Base-by-base conservation (phyloP, 108 stramenopile genomes). In the Pseudonitzschia pungens region DNA sequence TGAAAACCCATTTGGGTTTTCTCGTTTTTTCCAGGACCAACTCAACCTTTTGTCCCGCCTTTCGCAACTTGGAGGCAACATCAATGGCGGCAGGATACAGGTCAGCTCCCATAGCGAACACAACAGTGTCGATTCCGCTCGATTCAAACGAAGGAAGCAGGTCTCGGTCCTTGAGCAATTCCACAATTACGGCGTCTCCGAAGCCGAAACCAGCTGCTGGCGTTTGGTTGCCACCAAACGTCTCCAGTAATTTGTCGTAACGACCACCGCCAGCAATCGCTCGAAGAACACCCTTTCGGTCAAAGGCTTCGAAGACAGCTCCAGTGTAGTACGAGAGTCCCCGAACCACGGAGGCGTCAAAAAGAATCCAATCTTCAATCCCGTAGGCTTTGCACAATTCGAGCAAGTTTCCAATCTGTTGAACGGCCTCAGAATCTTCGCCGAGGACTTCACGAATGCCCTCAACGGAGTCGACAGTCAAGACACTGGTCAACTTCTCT, bases 161-260 rank as follows among this genome's bases (percentile, higher is more conserved):
- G 52, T 87, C 72, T 48, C 94, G 86, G 27, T 95, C 95, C 69
- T 93, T 92, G 31, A 99, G 73, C 36, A 99, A 80, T 66, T 99
- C 98, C 9, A 98, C 92, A 74, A 99, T 97, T 0, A 99, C 98
- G 26, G 98, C 98, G 82, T 99, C 98, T 16, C 98, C 97, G 73
- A 99, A 98, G 29, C 98, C 98, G 81, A 99, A 99, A 27, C 98
- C 98, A 33, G 85, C 96, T 20, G 98, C 98, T 7, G 98, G 97
- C 4, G 95, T 89, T 5, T 93, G 83, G 28, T 98, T 93, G 5
- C 95, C 97, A 7, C 98, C 98, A 75, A 97, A 97, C 0, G 94
- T 95, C 80, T 98, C 95, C 54, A 99, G 69, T 8, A 99, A 82
- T 62, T 91, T 90, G 66, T 99, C 97, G 71, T 99, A 99, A 18